phyloP scores from a whole-genome alignment of 2,329 filamentous ascomycete genomes.

The Calonectria honghensis region DNA sequence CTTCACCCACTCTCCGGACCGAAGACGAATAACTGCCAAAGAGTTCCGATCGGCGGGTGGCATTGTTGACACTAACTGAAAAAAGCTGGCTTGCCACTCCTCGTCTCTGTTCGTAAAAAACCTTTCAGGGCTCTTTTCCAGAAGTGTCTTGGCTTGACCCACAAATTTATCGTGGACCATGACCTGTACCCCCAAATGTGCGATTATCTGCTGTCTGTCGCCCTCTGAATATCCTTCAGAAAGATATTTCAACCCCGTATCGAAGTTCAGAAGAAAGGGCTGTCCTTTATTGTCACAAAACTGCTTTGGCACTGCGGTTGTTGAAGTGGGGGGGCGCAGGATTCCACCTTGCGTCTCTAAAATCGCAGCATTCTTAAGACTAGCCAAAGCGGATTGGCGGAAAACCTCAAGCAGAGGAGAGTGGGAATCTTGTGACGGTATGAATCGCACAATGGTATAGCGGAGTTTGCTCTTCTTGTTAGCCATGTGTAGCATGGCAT shows the following conservation, averaged over 20 bases:
- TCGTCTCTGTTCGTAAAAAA: background rate
- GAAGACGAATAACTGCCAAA: background rate
- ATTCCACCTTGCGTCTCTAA: slow-evolving; percentile 9
- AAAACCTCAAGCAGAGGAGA: slow-evolving; percentile 10
- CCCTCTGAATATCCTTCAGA: background rate
- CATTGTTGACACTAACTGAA: background rate
- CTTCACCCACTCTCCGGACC: background rate
- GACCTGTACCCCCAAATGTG: background rate
- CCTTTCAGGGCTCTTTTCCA: background rate
- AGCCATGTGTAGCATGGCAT: slow-evolving; percentile 27
- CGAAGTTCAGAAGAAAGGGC: slow-evolving; percentile 1
- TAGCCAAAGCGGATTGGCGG: background rate
- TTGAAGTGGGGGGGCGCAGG: background rate
- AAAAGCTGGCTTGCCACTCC: slow-evolving; percentile 8
- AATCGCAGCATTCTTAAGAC: background rate
- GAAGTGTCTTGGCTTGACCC: background rate
- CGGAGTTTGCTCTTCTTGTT: background rate
- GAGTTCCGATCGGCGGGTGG: background rate
- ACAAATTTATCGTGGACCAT: background rate
- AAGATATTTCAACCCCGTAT: background rate
- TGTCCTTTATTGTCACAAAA: slow-evolving; percentile 19
- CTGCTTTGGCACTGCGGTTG: slow-evolving; percentile 18
- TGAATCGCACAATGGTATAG: slow-evolving; percentile 8
- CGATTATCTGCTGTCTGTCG: background rate
- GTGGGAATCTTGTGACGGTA: slow-evolving; percentile 1